These are phyloP conservation scores for Miscanthus sacchariflorus DNA, from an alignment of 202 grass and related monocot genomes.

Conservation along the genomic window DNA sequence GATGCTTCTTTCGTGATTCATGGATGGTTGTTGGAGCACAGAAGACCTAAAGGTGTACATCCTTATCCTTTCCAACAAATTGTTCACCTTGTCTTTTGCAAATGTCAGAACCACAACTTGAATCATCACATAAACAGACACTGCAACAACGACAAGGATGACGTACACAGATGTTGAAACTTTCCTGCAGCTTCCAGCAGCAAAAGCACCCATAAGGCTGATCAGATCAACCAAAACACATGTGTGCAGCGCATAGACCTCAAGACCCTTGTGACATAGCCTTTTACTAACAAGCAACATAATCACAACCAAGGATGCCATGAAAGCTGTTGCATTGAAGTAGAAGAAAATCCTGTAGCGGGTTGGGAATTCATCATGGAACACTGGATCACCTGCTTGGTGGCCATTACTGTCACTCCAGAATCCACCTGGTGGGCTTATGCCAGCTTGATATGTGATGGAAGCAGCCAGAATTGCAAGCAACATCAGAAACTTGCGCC, in stretches of 20 bases:
- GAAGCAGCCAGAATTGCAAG: slow-evolving; percentile 67
- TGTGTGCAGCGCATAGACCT: slow-evolving; percentile 43
- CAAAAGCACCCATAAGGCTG: slow-evolving; percentile 77
- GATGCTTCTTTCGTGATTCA: slow-evolving; percentile 4
- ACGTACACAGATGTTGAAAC: slow-evolving; percentile 47
- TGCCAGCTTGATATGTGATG: slow-evolving; percentile 63
- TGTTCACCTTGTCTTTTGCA: slow-evolving; percentile 33
- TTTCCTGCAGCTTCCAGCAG: slow-evolving; percentile 59
- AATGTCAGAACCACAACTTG: slow-evolving; percentile 46
- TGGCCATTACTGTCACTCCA: slow-evolving; percentile 49
- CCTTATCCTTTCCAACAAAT: not conserved
- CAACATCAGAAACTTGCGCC: slow-evolving; percentile 65
- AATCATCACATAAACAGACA: slow-evolving; percentile 56
- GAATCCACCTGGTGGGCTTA: slow-evolving; percentile 68
- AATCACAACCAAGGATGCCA: slow-evolving; percentile 65
- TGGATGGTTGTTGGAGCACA: not conserved
- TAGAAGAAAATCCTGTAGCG: slow-evolving; percentile 67
- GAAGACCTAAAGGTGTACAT: not conserved
- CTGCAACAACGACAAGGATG: slow-evolving; percentile 52
- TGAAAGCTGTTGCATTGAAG: slow-evolving; percentile 69
- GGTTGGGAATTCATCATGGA: slow-evolving; percentile 50
- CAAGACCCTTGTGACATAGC: slow-evolving; percentile 38
- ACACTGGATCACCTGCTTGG: slow-evolving; percentile 49
- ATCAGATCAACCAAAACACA: slow-evolving; percentile 61
- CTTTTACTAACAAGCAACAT: slow-evolving; percentile 67